Conservation (phyloP, 352 stramenopile genomes). For the Phytopythium mirpurense region DNA sequence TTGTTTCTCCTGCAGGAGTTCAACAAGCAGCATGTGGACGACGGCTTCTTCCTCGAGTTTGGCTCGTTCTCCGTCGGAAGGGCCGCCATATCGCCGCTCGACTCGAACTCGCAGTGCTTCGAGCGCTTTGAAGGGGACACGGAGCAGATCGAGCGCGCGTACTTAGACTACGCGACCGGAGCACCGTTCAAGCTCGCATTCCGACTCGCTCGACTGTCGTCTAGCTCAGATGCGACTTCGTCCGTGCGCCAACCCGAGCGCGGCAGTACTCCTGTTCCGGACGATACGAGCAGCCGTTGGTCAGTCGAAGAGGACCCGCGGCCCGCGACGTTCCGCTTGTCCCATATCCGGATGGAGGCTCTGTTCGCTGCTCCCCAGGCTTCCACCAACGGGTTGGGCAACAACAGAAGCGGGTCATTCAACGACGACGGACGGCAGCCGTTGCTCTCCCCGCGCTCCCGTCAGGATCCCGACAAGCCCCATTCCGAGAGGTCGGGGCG, state of each 20-base stretch:
- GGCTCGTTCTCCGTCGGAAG: constrained; percentile 38
- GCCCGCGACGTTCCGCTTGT: constrained; percentile 60
- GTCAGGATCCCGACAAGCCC: neutral
- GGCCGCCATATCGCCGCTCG: constrained; percentile 15
- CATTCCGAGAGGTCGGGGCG: neutral
- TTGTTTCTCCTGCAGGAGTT: constrained; percentile 45
- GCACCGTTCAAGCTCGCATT: constrained; percentile 69
- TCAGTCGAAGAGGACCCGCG: constrained; percentile 38
- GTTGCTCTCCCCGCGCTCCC: constrained; percentile 7
- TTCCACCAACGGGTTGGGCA: constrained; percentile 7
- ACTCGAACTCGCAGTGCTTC: constrained; percentile 44
- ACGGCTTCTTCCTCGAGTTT: constrained; percentile 53
- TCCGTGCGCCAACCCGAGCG: neutral
- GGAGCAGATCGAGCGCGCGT: constrained; percentile 21
- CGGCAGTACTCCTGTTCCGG: constrained; percentile 1
- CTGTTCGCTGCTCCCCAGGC: constrained; percentile 46
- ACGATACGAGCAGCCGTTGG: constrained; percentile 2
- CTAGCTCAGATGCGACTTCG: constrained; percentile 5
- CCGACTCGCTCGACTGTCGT: constrained; percentile 31
- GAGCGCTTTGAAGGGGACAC: constrained; percentile 17
- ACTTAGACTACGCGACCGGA: constrained; percentile 25
- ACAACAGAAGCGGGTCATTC: constrained; percentile 7
- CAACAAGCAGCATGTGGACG: constrained; percentile 51
- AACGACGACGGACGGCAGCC: neutral
- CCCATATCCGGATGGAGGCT: constrained; percentile 72